Base-by-base conservation (phyloP, 1,284 basidiomycete genomes). In the Ustilago bromivora region DNA sequence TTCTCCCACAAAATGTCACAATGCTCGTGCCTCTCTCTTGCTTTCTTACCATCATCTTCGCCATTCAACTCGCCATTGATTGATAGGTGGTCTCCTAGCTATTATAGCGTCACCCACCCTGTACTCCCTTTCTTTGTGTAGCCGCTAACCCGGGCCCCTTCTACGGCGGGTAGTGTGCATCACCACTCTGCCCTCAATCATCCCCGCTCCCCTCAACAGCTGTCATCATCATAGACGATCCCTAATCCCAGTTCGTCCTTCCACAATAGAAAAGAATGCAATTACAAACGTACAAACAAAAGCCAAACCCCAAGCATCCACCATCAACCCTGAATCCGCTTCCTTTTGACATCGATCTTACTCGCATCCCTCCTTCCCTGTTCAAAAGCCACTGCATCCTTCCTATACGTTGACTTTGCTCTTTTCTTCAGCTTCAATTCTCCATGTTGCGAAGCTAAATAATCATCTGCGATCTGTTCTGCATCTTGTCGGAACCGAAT, bases 321-420 rank as follows among this genome's bases (percentile, higher is more conserved):
- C 23, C 23, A 28, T 56, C 28, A 64, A 10, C 40, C 59, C 52
- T 77, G 65, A 54, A 79, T 76, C 3, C 77, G 58, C 32, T 67
- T 69, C 4, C 79, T 36, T 59, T 71, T 81, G 13, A 81, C 77
- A 61, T 81, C 74, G 34, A 81, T 81, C 69, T 74, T 76, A 15
- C 41, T 61, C 0, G 77, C 68, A 53, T 81, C 79, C 23, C 61
- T 40, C 31, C 62, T 57, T 0, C 79, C 79, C 53, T 71, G 62
- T 34, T 80, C 71, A n/a, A 60, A 80, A 28, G 76, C 78, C 7
- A 13, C 35, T 11, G 53, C 32, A 47, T 73, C 71, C 53, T 73
- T 64, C 23, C 56, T 64, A 61, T 70, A 71, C 5, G 63, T 67
- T 19, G 63, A 51, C 17, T 63, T 69, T 23, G 62, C 64, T 13